Percentiles rank a stretch among this genome's conserved stretches.
Conservation (phyloP, 1,139 yeast species). For the Blastobotrys petasosporus region DNA sequence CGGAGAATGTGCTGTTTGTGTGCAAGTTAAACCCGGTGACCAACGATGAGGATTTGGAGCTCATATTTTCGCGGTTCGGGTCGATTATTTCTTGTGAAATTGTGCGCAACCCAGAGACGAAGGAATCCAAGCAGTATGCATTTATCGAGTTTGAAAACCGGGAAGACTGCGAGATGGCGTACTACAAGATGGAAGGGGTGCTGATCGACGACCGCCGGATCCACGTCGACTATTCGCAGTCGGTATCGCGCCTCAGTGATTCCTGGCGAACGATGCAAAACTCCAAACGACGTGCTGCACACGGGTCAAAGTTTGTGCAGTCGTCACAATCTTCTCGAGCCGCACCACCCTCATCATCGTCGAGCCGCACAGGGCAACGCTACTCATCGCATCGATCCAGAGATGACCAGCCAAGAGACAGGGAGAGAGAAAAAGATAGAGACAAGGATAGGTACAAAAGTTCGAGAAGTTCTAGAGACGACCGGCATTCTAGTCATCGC, state of each 20-base stretch:
- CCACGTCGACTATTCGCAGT: slow-evolving; percentile 65
- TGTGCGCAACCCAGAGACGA: slow-evolving; percentile 42
- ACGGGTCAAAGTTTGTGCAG: slow-evolving; percentile 11
- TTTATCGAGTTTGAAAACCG: slow-evolving; percentile 51
- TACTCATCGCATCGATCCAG: slow-evolving; percentile 5
- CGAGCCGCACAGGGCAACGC: neutral
- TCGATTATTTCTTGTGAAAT: slow-evolving; percentile 46
- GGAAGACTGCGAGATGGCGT: slow-evolving; percentile 54
- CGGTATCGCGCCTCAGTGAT: slow-evolving; percentile 32
- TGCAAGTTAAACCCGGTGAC: slow-evolving; percentile 62
- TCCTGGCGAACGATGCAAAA: slow-evolving; percentile 20
- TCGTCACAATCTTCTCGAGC: neutral
- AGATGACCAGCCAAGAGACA: too few relatives aligned
- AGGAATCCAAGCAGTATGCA: slow-evolving; percentile 52
- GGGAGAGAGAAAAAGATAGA: neutral
- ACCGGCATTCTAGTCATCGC: neutral
- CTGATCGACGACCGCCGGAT: slow-evolving; percentile 59
- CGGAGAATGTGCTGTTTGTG: slow-evolving; percentile 55
- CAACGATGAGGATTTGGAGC: slow-evolving; percentile 45
- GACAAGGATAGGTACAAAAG: too few relatives aligned
- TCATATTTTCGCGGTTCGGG: slow-evolving; percentile 59
- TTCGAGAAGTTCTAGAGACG: slow-evolving; percentile 9
- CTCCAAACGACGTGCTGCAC: slow-evolving; percentile 13
- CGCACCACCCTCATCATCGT: neutral
- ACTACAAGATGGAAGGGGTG: slow-evolving; percentile 52